Evolutionary conservation across 805 yeast species (phyloP).

Genomic region (Kazachstania kunashirensis): DNA sequence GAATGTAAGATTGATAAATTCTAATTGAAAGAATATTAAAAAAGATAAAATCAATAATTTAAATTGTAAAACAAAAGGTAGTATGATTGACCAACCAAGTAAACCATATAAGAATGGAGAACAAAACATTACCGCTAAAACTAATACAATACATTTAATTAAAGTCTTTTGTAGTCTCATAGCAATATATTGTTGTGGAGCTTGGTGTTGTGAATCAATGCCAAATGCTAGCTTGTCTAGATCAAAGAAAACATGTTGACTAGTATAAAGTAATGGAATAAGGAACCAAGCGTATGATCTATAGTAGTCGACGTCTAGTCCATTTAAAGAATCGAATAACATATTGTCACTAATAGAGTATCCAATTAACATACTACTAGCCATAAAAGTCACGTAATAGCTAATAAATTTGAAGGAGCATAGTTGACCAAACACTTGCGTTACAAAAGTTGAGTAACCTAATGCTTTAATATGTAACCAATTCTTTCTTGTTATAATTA

Average conservation of each 20-base stretch:
- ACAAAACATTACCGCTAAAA: slow-evolving; percentile 14
- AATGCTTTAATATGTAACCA: slow-evolving; percentile 32
- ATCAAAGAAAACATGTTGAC: slow-evolving; percentile 44
- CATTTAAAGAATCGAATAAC: slow-evolving; percentile 5
- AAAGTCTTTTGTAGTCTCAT: slow-evolving; percentile 26
- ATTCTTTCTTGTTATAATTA: slow-evolving; percentile 33
- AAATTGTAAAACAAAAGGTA: slow-evolving; percentile 24
- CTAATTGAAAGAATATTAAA: slow-evolving; percentile 40
- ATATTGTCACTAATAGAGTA: slow-evolving; percentile 19
- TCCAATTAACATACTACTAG: slow-evolving; percentile 19
- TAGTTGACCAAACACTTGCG: slow-evolving; percentile 20
- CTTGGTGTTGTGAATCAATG: slow-evolving; percentile 31
- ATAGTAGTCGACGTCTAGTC: slow-evolving; percentile 3
- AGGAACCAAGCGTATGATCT: slow-evolving; percentile 28
- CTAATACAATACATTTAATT: slow-evolving; percentile 26
- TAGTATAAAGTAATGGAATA: slow-evolving; percentile 38
- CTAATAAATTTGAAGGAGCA: slow-evolving; percentile 28
- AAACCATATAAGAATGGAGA: slow-evolving; percentile 22
- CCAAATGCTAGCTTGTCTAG: slow-evolving; percentile 43
- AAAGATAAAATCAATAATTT: slow-evolving; percentile 29
- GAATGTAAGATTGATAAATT: slow-evolving; percentile 46
- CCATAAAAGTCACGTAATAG: slow-evolving; percentile 12
- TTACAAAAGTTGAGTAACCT: slow-evolving; percentile 20
- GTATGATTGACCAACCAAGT: slow-evolving; percentile 35
- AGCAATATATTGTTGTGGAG: slow-evolving; percentile 30